A percentile compares a stretch with the other conserved stretches of the same genome.
These are phyloP conservation scores for Halophytophthora batemanensis DNA, from an alignment of 352 stramenopile genomes.

Conservation along the genomic window DNA sequence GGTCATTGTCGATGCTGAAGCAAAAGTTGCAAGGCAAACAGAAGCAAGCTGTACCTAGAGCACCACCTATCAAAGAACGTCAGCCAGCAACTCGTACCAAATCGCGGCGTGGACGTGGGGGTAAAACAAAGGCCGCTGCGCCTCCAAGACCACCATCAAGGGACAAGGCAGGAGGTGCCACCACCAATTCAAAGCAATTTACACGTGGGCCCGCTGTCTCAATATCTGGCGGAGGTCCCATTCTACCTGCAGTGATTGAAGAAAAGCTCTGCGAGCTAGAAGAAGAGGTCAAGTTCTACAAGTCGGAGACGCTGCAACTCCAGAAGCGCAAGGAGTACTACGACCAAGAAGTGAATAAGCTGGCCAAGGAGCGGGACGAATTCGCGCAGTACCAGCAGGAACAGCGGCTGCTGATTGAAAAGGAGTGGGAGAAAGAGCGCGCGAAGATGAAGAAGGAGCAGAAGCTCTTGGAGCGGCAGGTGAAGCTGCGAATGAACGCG, in stretches of 20 bases:
- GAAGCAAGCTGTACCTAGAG: conserved; percentile 7
- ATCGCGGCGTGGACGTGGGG: not conserved
- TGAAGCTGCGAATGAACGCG: conserved; percentile 64
- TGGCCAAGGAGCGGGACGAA: conserved; percentile 46
- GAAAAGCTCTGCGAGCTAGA: conserved; percentile 79
- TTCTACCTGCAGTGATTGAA: conserved; percentile 70
- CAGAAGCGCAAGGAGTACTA: conserved; percentile 71
- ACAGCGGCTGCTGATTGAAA: conserved; percentile 50
- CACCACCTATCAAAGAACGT: conserved; percentile 5
- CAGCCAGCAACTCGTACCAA: not conserved
- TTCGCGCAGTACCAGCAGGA: conserved; percentile 51
- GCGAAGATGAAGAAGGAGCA: conserved; percentile 76
- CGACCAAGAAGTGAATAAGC: conserved; percentile 55
- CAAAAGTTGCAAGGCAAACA: conserved; percentile 25
- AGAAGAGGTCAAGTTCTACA: conserved; percentile 86
- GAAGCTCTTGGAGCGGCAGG: conserved; percentile 64
- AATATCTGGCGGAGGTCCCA: conserved; percentile 10
- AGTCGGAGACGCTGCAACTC: conserved; percentile 72
- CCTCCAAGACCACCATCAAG: conserved; percentile 3
- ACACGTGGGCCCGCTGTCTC: conserved; percentile 7
- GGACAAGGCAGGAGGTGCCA: conserved; percentile 7
- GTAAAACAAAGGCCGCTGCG: conserved; percentile 8
- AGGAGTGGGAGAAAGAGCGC: conserved; percentile 67
- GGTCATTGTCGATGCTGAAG: conserved; percentile 22
- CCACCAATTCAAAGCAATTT: conserved; percentile 4